Evolutionary conservation across 352 stramenopile species (phyloP), one percentile per base, ranked within the genome.

Genomic region (Blastocystis sp.): DNA sequence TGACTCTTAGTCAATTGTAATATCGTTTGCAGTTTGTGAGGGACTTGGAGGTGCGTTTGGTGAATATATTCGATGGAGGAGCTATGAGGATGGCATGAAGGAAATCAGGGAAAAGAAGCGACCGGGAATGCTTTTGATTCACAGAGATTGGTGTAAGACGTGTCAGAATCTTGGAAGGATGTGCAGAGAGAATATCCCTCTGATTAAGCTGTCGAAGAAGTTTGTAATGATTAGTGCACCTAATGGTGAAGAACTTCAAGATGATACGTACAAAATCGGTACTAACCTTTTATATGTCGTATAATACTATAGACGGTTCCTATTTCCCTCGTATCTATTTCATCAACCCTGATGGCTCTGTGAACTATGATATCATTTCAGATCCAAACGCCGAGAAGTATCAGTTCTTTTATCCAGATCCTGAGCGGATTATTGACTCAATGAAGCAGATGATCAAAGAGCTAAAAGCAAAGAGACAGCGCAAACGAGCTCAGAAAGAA

Each of bases 261-360:
- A 89, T 40, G 60, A 76, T 15, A 89, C 60, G 15, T 89, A 69
- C 53, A 62, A 84, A 42, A 84, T 84, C 30, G 73, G 73, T 84
- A 33, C 3, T 13, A 3, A 24, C 13, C 9, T 24, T 19, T 24
- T 66, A 7, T 40, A 19, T 2, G 17, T 48, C 22, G 37, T 27
- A 33, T 84, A 62, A 77, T 77, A 13, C 6, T 30, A 17, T 40
- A 89, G 78, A 89, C 76, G 78, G 78, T 77, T 59, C 60, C 3
- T 89, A 89, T 57, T 89, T 79, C 66, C 78, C 78, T 35, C 78
- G 78, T 56, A n/a, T 89, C 53, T 89, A 79, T 44, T 89, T 89
- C 40, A 89, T 89, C 54, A 89, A 89, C 24, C 78, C 78, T 30
- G 66, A 89, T 78, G 78, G 78, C 11, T 76, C 60, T 44, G 78